Base-by-base conservation (phyloP, 192 early-diverging fungal genomes). In the Martensiomyces pterosporus region DNA sequence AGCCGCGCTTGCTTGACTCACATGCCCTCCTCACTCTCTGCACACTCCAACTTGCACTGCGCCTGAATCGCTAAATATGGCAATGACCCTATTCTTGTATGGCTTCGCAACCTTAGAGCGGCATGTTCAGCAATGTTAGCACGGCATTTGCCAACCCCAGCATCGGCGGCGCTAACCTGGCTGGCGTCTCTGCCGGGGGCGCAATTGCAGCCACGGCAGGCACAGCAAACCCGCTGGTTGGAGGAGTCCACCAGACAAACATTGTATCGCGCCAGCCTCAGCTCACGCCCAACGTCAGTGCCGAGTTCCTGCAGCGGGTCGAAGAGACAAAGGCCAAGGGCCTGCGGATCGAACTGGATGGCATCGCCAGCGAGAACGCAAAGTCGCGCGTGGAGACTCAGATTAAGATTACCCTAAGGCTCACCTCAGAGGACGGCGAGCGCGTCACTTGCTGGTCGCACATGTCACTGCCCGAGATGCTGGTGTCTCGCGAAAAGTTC, bases 351-450 rank as follows among this genome's bases (percentile, higher is more conserved):
- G 52, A 51, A 35, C 49, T 75, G 18, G 71, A 75, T 19, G 71
- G 71, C 14, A 67, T 75, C n/a, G 52, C 71, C 22, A 43, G 36
- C 24, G 71, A 75, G 26, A 75, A 75, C 22, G 87, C 87, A 23
- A 90, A 92, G 62, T 93, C 90, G 9, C 75, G 93, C 5, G 93
- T 95, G 29, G 92, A 97, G 72, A 97, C 94, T 16, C 94, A 94
- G 70, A 92, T 93, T 58, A 93, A 91, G 49, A 75, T 95, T 19
- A 91, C 88, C 24, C 62, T 97, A 55, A 88, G 92, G 53, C 76
- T 97, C 21, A 78, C 85, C 1, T 85, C 80, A 12, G 62, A 72
- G 35, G 52, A 75, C 43, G 87, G 86, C 50, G 84, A 85, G 47
- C 85, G 84, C 27, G 83, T 84, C 13, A 73, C 69, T 17, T 67